These are phyloP conservation scores for Fusarium sp. DNA, from an alignment of 2,329 filamentous ascomycete species.

Conservation along the genomic window DNA sequence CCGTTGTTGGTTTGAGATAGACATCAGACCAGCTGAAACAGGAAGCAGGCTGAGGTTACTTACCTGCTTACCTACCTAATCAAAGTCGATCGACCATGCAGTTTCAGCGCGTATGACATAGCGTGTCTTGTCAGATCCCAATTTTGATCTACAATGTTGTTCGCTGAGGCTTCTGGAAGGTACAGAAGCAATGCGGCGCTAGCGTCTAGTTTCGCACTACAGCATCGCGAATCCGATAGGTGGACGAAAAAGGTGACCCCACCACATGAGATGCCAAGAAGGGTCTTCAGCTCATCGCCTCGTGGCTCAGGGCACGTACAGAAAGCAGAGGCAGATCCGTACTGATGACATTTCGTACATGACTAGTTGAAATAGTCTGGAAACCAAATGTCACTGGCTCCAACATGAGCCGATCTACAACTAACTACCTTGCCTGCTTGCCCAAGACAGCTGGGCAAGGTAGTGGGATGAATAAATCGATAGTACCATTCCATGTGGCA, in stretches of 20 bases:
- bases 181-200: conserved; percentile 26
- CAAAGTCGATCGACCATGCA: conserved; percentile 7
- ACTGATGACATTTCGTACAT: conserved; percentile 15
- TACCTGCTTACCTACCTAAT: neutral
- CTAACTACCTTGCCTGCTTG: conserved; percentile 15
- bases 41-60: neutral
- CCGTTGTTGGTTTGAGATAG: conserved; percentile 2
- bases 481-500: conserved; percentile 30
- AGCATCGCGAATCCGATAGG: conserved; percentile 44
- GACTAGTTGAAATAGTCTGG: conserved; percentile 20
- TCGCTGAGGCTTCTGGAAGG: conserved; percentile 48
- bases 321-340: conserved; percentile 15
- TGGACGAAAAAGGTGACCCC: conserved; percentile 39
- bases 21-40: neutral
- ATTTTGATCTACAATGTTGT: conserved; percentile 39
- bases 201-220: conserved; percentile 15
- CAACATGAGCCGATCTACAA: conserved; percentile 26
- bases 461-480: conserved; percentile 33
- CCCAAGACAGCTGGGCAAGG: conserved; percentile 9
- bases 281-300: conserved; percentile 44
- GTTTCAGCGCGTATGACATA: conserved; percentile 8
- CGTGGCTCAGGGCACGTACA: conserved; percentile 8
- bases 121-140: conserved; percentile 6
- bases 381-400: conserved; percentile 20
- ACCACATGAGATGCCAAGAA: conserved; percentile 42